Conservation (phyloP, 2,329 filamentous ascomycete genomes). For the Fusarium avenaceum region DNA sequence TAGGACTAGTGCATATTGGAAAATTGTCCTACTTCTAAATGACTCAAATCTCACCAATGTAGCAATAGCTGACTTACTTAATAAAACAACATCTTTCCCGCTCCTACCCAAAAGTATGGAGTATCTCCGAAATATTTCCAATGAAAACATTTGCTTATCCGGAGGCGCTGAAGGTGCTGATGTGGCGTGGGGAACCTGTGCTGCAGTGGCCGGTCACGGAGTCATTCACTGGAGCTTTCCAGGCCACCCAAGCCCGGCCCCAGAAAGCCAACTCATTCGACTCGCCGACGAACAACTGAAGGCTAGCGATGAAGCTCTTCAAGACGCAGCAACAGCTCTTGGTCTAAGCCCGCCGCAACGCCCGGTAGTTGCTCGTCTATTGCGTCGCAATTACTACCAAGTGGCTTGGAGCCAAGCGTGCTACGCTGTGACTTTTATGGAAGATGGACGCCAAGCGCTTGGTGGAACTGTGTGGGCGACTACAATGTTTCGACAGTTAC, state of each 20-base stretch:
- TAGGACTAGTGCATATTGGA: no score
- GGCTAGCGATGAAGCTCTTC: not conserved
- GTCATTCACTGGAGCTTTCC: constrained; percentile 19
- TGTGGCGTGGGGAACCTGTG: constrained; percentile 3
- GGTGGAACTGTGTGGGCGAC: constrained; percentile 14
- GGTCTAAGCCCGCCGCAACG: not conserved
- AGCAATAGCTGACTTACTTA: no score
- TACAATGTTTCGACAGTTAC: constrained; percentile 7
- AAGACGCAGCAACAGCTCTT: not conserved
- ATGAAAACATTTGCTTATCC: not conserved
- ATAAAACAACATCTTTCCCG: no score
- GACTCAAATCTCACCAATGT: no score
- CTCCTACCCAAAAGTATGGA: not conserved
- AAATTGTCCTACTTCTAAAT: no score
- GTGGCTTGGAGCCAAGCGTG: constrained; percentile 7
- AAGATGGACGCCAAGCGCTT: not conserved
- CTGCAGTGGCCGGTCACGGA: not conserved
- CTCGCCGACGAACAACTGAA: constrained; percentile 4
- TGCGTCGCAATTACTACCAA: constrained; percentile 10
- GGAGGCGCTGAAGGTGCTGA: constrained; percentile 16
- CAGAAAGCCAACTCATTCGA: not conserved
- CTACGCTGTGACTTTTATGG: constrained; percentile 1
- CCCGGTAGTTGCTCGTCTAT: not conserved
- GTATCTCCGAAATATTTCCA: not conserved
- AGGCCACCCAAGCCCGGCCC: not conserved